These are phyloP conservation scores for Penicillium paradoxum DNA, from an alignment of 495 filamentous ascomycete genomes.

Conservation along the genomic window DNA sequence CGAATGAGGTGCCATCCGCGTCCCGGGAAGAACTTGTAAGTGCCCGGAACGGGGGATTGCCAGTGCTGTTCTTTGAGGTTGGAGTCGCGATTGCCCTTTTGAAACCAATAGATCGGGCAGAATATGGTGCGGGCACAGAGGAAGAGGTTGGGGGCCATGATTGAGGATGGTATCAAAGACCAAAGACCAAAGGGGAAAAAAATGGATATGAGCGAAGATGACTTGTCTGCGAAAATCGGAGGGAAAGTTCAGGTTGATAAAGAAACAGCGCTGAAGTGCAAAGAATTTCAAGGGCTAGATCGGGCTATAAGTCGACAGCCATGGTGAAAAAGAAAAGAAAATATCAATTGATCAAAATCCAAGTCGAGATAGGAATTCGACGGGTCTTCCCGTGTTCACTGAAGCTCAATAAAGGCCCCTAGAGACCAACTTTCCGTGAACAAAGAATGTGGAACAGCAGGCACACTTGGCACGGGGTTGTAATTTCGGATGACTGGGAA, in stretches of 20 bases:
- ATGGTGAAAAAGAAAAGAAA: conserved; percentile 26
- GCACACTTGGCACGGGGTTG: conserved; percentile 13
- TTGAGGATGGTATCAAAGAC: conserved; percentile 7
- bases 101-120: conserved; percentile 45
- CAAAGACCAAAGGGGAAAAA: not conserved
- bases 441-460: conserved; percentile 9
- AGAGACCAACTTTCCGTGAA: conserved; percentile 3
- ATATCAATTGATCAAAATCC: conserved; percentile 18
- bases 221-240: conserved; percentile 9
- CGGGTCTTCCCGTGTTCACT: conserved; percentile 23
- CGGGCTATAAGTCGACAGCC: conserved; percentile 35
- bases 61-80: conserved; percentile 41
- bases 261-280: conserved; percentile 19
- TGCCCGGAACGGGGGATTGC: conserved; percentile 42
- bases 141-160: conserved; percentile 46
- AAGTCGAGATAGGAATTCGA: conserved; percentile 18
- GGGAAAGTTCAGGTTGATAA: conserved; percentile 10
- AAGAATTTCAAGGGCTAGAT: conserved; percentile 16
- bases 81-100: conserved; percentile 34
- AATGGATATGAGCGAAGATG: not conserved
- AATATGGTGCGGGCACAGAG: conserved; percentile 38
- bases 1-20: conserved; percentile 43
- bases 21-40: conserved; percentile 41
- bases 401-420: conserved; percentile 20
- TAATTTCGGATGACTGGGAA: conserved; percentile 11